Evolutionary conservation across 768 basidiomycete genomes (phyloP), one percentile per base, ranked within the genome.

Genomic region (Mrakia gelida): DNA sequence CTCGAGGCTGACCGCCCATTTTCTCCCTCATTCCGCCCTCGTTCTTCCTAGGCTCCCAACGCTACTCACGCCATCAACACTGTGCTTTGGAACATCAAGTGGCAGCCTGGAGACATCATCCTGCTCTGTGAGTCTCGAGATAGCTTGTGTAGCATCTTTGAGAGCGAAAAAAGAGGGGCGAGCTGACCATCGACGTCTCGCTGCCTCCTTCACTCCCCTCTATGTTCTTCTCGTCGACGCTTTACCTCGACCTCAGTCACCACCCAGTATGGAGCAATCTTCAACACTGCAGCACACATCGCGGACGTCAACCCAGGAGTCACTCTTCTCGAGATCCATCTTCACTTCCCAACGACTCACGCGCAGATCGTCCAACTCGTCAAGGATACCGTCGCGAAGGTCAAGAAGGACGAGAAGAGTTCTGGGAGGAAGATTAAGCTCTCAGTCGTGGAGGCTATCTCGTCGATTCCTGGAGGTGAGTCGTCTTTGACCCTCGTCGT

Each of bases 361-460:
- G 86, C 86, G 0, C 85, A 86, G 0, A 89, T 93, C 70, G 43
- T 92, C 26, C 16, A 73, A 15, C 70, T 79, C 41, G 83, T 82
- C 10, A 80, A 83, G 75, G 34, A 38, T 15, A 28, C 72, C 28
- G 52, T 54, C 34, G 28, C 23, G 28, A 59, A 26, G 28, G 28
- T 59, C 2, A 26, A 59, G 23, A 26, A 59, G 28, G 59, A 38
- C 28, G 34, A 28, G 30, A 16, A 83, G 86, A 89, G 89, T 83
- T 86, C 91, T 38, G 34, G 34, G 18, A 18, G 83, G 86, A 89
- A 89, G 83, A 86, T 92, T 6, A 76, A 80, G 56, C 85, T 93
- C 23, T 89, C 89, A 0, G 82, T 94, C 45, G 88, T 94, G 15
- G 93, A 94, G 82, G 84, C 86, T 45, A 91, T 94, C 70, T 83